Base-by-base conservation (phyloP, 176 grass and related monocot genomes). In the Ensete glaucum region DNA sequence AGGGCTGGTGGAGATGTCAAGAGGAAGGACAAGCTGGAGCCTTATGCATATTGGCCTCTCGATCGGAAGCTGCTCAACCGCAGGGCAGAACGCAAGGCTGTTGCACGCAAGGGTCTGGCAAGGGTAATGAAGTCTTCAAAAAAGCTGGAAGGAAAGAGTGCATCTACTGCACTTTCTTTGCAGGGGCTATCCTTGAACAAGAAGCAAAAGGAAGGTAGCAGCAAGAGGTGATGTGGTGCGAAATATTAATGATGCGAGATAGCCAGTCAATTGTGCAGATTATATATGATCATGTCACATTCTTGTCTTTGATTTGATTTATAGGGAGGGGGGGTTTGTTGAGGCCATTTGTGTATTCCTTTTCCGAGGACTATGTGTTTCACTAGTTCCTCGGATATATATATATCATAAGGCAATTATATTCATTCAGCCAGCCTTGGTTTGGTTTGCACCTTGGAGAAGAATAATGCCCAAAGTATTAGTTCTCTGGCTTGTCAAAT, bases 11-110 rank as follows among this genome's bases (percentile, higher is more conserved):
- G 90, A 27, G 94, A 98, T 85, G 74, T 91, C 55, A 91, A 87
- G 72, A 93, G 85, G 80, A 91, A 92, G 55, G 90, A 89, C 73
- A 98, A 98, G 84, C 86, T 98, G 79, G 94, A 98, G 54, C 94
- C 94, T 0, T 98, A 91, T 11, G 94, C 94, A 3, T 98, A 91
- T 76, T 98, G 94, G 94, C 94, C 90, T 0, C 71, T 98, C 20
- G 90, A 98, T 23, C 76, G 90, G 8, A 94, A 98, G 73, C 79
- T 98, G 34, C 88, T 98, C 17, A 98, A 98, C 56, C 90, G 86
- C 49, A 87, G 95, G 80, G 73, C 80, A 8, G 95, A 89, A 12
- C 85, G 88, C 80, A 93, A 93, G 81, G 82, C 82, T 1, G 73
- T 82, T 2, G 95, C 95, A 0, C 86, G 95, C 25, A 93, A 93